Evolutionary conservation across 148 eudicot genomes (phyloP).

Genomic region (Rhododendron vialii): DNA sequence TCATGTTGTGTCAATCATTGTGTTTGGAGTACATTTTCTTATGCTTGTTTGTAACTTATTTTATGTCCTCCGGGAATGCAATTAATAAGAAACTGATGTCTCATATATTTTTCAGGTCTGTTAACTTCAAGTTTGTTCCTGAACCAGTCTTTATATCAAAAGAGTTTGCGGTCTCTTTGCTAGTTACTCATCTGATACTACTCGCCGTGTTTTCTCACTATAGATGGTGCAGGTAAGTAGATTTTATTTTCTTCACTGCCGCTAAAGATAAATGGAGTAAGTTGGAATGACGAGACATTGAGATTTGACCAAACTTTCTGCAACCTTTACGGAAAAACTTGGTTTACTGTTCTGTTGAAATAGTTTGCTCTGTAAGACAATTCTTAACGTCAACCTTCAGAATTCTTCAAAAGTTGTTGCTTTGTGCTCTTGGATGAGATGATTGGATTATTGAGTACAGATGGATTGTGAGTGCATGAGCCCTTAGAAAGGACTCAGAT

Average conservation of each 20-base stretch:
- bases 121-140: slow-evolving; percentile 97
- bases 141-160: slow-evolving; percentile 75
- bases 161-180: slow-evolving; percentile 60
- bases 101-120: slow-evolving; percentile 62
- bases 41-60: slow-evolving; percentile 5
- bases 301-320: not conserved
- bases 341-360: not conserved
- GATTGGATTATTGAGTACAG: not conserved
- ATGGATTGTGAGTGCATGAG: not conserved
- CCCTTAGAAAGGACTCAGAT: not conserved
- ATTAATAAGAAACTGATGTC: not conserved
- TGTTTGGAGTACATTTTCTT: not conserved
- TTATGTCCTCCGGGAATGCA: not conserved
- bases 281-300: not conserved
- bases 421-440: not conserved
- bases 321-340: not conserved
- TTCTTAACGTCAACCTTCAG: not conserved
- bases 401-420: not conserved
- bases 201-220: slow-evolving; percentile 68
- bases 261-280: not conserved
- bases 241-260: not conserved
- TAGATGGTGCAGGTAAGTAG: slow-evolving; percentile 91
- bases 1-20: not conserved
- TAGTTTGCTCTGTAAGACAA: not conserved
- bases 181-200: slow-evolving; percentile 59